Evolutionary conservation across 78 protist species (phyloP).

Genomic region (Corallochytrium limacisporum): DNA sequence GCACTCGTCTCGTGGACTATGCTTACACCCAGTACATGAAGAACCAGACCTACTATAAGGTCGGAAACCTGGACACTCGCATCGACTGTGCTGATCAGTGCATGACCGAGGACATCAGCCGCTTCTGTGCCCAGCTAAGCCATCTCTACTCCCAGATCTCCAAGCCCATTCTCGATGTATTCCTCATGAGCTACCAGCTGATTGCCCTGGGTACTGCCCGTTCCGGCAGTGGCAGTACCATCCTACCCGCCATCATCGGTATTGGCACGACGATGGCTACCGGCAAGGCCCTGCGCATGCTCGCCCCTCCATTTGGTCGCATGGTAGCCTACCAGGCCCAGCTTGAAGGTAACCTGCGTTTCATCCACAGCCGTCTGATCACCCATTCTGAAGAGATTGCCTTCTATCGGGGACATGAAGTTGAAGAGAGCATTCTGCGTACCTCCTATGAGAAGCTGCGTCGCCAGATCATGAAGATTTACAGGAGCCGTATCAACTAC

Average conservation of each 20-base stretch:
- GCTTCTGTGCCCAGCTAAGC: constrained; percentile 1
- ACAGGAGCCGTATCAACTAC: background rate
- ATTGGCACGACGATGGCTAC: background rate
- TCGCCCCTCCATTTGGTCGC: constrained; percentile 14
- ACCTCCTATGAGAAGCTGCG: background rate
- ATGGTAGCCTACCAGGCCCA: constrained; percentile 5
- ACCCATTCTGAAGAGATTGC: constrained; percentile 32
- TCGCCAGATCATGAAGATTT: constrained; percentile 1
- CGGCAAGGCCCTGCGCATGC: background rate
- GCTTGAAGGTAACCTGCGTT: constrained; percentile 24
- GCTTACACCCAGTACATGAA: background rate
- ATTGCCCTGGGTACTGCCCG: background rate
- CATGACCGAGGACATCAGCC: background rate
- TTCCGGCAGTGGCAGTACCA: background rate
- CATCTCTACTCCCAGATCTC: constrained; percentile 16
- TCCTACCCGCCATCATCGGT: background rate
- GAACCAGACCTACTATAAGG: background rate
- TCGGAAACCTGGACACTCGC: constrained; percentile 22
- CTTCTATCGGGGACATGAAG: constrained; percentile 27
- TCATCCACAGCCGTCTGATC: constrained; percentile 12
- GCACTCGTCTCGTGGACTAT: constrained; percentile 17
- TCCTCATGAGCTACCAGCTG: constrained; percentile 9
- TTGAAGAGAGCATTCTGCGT: background rate
- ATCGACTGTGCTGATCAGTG: constrained; percentile 26
- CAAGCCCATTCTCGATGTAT: constrained; percentile 25